A percentile compares a stretch with the other conserved stretches of the same genome.
phyloP scores from a whole-genome alignment of 257 asterid species.

The Prunella vulgaris region DNA sequence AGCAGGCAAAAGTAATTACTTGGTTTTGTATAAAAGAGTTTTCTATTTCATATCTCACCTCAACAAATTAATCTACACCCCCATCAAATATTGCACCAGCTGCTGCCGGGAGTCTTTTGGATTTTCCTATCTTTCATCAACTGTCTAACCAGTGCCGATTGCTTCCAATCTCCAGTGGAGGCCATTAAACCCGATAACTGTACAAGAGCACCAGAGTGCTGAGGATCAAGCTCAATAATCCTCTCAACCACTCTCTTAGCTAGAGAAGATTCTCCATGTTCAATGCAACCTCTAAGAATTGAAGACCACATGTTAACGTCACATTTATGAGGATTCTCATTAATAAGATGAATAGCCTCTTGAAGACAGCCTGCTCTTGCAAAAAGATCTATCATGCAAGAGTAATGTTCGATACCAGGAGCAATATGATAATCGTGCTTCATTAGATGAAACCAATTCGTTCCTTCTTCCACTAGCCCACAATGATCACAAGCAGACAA shows the following conservation, averaged over 20 bases:
- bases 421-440: conserved; percentile 45
- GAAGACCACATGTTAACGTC: conserved; percentile 82
- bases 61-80: background rate
- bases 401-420: conserved; percentile 82
- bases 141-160: conserved; percentile 60
- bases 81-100: conserved; percentile 56
- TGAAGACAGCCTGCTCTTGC: conserved; percentile 60
- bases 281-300: conserved; percentile 72
- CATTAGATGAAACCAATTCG: conserved; percentile 62
- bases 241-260: conserved; percentile 46
- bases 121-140: conserved; percentile 60
- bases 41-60: background rate
- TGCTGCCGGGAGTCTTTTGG: conserved; percentile 62
- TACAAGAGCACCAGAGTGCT: conserved; percentile 61
- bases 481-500: conserved; percentile 93
- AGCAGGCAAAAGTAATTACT: background rate
- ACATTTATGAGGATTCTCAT: conserved; percentile 47
- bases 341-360: conserved; percentile 59
- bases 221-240: conserved; percentile 65
- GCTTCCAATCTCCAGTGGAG: conserved; percentile 67
- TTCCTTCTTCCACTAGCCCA: conserved; percentile 81
- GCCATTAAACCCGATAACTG: conserved; percentile 75
- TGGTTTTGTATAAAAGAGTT: background rate
- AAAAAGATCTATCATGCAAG: conserved; percentile 87
- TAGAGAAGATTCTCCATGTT: conserved; percentile 49